Conservation (phyloP, 805 yeast species). For the Yamadazyma sp. region DNA sequence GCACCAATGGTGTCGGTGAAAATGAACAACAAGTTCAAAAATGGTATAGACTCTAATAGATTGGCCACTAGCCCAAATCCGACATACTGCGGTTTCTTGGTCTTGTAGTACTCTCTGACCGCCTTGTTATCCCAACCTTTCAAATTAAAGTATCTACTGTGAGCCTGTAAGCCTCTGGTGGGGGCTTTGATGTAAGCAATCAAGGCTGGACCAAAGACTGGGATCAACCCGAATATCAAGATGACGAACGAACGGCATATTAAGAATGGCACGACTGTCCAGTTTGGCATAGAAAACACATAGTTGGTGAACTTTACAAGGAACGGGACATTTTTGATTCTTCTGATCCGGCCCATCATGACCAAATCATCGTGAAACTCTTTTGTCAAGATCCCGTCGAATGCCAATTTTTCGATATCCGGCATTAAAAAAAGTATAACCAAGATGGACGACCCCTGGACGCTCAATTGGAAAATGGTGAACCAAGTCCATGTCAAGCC, state of each 20-base stretch:
- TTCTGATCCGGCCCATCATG: conserved; percentile 34
- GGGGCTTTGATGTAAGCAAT: conserved; percentile 54
- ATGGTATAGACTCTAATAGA: conserved; percentile 53
- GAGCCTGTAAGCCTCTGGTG: conserved; percentile 51
- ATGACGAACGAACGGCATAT: conserved; percentile 34
- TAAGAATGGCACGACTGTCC: conserved; percentile 42
- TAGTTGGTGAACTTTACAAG: conserved; percentile 27
- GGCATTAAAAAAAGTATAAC: conserved; percentile 47
- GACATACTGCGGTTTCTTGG: conserved; percentile 41
- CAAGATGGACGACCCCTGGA: conserved; percentile 41
- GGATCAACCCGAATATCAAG: conserved; percentile 48
- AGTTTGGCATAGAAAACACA: conserved; percentile 35
- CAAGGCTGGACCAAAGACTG: conserved; percentile 58
- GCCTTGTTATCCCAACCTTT: conserved; percentile 50
- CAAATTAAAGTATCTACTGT: conserved; percentile 55
- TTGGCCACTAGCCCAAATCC: conserved; percentile 55
- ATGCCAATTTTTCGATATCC: conserved; percentile 44
- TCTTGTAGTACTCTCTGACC: conserved; percentile 35
- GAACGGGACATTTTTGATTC: conserved; percentile 31
- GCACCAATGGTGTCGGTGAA: conserved; percentile 63
- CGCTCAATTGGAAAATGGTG: conserved; percentile 43
- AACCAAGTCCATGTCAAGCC: conserved; percentile 49
- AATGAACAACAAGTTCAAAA: conserved; percentile 51
- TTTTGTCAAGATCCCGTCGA: conserved; percentile 47
- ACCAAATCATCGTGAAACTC: conserved; percentile 49